These are phyloP conservation scores for Tricholoma bakamatsutake DNA, from an alignment of 768 basidiomycete genomes.

Conservation along the genomic window DNA sequence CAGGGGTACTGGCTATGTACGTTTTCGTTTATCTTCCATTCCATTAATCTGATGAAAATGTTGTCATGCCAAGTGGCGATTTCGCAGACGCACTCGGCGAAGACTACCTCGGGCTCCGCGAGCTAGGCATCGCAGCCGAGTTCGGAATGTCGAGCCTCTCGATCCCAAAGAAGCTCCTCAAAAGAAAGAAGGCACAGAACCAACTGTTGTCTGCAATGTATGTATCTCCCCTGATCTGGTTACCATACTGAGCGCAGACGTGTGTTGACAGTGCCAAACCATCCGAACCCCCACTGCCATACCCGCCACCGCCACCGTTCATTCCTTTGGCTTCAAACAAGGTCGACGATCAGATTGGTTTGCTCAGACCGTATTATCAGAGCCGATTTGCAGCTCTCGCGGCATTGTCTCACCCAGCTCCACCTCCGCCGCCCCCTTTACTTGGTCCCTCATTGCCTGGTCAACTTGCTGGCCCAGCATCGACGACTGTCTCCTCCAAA, in stretches of 20 bases:
- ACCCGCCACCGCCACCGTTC: slow-evolving; percentile 81
- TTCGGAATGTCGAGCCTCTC: slow-evolving; percentile 71
- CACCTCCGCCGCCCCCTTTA: slow-evolving; percentile 13
- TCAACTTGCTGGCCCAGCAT: neutral
- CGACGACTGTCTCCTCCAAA: neutral
- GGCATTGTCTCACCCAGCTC: slow-evolving; percentile 15
- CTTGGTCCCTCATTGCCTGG: slow-evolving; percentile 13
- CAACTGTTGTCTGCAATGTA: slow-evolving; percentile 40
- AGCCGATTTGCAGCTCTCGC: slow-evolving; percentile 44
- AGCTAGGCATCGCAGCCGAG: slow-evolving; percentile 84
- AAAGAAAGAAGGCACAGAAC: slow-evolving; percentile 48
- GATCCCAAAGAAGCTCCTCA: slow-evolving; percentile 74
- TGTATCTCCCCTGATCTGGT: slow-evolving; percentile 21
- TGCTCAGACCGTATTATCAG: slow-evolving; percentile 75
- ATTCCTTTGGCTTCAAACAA: slow-evolving; percentile 60
- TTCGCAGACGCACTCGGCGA: slow-evolving; percentile 87
- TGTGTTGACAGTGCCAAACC: slow-evolving; percentile 47
- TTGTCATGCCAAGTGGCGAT: slow-evolving; percentile 51
- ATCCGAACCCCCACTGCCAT: slow-evolving; percentile 73
- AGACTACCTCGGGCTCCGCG: slow-evolving; percentile 87
- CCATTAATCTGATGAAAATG: neutral
- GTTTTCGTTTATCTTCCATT: slow-evolving; percentile 1
- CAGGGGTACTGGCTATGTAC: slow-evolving; percentile 58
- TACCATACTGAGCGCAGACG: neutral
- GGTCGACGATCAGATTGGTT: slow-evolving; percentile 76